A percentile compares a stretch with the other conserved stretches of the same genome.
phyloP scores from a whole-genome alignment of 148 eudicot genomes.

The Gaultheria prostrata region DNA sequence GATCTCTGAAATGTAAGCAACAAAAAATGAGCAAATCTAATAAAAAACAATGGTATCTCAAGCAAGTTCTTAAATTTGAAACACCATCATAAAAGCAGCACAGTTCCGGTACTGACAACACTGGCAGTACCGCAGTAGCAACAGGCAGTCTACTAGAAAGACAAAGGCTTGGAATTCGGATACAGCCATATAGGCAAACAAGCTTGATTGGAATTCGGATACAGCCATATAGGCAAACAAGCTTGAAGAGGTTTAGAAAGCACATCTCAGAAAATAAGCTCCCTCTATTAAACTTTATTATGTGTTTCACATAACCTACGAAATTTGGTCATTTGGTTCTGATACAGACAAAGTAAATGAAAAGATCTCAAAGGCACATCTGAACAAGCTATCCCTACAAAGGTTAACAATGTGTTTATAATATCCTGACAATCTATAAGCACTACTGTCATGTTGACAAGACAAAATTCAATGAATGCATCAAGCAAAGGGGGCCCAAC shows the following conservation, averaged over 20 bases:
- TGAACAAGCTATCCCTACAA: background rate
- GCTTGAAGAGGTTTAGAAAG: background rate
- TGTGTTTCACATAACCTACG: background rate
- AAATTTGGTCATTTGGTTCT: constrained; percentile 1
- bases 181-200: background rate
- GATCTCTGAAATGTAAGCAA: constrained; percentile 62
- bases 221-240: background rate
- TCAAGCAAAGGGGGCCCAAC: background rate
- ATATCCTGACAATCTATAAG: background rate
- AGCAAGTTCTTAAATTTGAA: constrained; percentile 10
- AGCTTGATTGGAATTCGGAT: background rate
- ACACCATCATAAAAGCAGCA: constrained; percentile 5
- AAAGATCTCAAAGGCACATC: background rate
- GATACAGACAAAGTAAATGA: background rate
- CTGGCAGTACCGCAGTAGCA: background rate
- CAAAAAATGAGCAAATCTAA: constrained; percentile 21
- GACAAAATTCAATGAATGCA: background rate
- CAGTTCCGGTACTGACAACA: background rate
- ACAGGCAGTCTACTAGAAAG: background rate
- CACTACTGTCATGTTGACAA: background rate
- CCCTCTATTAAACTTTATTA: background rate
- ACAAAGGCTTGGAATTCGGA: background rate
- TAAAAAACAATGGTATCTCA: constrained; percentile 11
- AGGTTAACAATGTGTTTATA: background rate
- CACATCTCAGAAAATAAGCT: background rate